Conservation (phyloP, 2,329 filamentous ascomycete genomes). For the Cordyceps cateniannulata region DNA sequence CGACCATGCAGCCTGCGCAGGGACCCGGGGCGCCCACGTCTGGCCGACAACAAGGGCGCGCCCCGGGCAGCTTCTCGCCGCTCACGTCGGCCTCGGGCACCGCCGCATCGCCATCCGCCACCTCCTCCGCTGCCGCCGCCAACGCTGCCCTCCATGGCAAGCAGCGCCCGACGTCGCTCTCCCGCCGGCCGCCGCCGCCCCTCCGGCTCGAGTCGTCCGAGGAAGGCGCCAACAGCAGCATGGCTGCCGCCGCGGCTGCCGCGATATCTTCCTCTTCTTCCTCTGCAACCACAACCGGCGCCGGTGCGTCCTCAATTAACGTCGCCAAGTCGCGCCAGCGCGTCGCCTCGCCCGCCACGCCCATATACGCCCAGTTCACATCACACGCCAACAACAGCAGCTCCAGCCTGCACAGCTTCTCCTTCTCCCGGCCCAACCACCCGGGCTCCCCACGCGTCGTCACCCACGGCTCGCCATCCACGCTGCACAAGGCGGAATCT, state of each 20-base stretch:
- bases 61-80: constrained; percentile 52
- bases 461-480: constrained; percentile 25
- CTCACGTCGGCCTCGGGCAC: constrained; percentile 28
- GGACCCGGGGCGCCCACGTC: constrained; percentile 22
- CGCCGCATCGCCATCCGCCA: constrained; percentile 15
- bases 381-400: constrained; percentile 42
- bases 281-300: neutral
- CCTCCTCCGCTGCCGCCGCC: constrained; percentile 19
- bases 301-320: constrained; percentile 28
- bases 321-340: constrained; percentile 40
- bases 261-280: constrained; percentile 19
- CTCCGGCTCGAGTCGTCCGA: constrained; percentile 25
- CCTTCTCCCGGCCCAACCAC: constrained; percentile 48
- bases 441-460: constrained; percentile 24
- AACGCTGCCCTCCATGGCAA: constrained; percentile 10
- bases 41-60: constrained; percentile 35
- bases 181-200: constrained; percentile 27
- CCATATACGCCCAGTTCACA: constrained; percentile 43
- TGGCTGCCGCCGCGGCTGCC: constrained; percentile 17
- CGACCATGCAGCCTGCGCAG: constrained; percentile 40
- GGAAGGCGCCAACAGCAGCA: neutral
- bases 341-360: constrained; percentile 33
- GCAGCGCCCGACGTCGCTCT: constrained; percentile 19
- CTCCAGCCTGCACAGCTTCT: constrained; percentile 44
- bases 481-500: constrained; percentile 39